Base-by-base conservation (phyloP, 169 alveolate species). In the Eimeria maxima region DNA sequence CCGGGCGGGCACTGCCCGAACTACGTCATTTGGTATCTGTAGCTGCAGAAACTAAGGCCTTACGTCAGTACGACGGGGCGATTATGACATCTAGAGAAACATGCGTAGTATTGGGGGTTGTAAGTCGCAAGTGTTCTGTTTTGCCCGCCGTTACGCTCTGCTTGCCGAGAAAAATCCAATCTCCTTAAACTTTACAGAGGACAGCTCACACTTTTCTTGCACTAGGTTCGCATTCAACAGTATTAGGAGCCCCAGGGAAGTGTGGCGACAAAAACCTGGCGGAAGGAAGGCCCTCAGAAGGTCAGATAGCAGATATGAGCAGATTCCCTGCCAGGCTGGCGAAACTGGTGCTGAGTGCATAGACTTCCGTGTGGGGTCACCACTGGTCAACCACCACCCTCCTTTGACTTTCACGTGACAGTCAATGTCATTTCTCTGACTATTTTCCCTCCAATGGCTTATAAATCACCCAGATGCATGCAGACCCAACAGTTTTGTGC, bases 321-420 rank as follows among this genome's bases (percentile, higher is more conserved):
- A 38, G 50, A 10, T 20, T 38, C 29, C 27, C 38, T 38, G 83
- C 3, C 83, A 16, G 5, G 83, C 38, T 73, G 83, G 0, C 55
- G 10, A 42, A 73, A 14, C 83, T 73, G 55, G 55, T 5, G 53
- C 83, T 73, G 4, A 73, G 29, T 33, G 55, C 55, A 33, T 71
- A 3, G 16, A 1, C 53, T 16, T 73, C 80, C 33, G 83, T 73
- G 83, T 33, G 83, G 83, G 83, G 83, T 73, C 83, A 73, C 83
- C 83, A 73, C 4, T 73, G 83, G 83, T 73, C 83, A 73, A 10
- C 14, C 83, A 2, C 29, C 11, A 33, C 2, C 29, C 7, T 29
- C 29, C 16, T 38, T 0, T 33, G 24, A 38, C 53, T 2, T 1
- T 14, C 78, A 69, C 13, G 13, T 33, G 83, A 14, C 55, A 73